A percentile compares a stretch with the other conserved stretches of the same genome.
Conservation (phyloP, 139 green algal species). For the Haematococcus lacustris region DNA sequence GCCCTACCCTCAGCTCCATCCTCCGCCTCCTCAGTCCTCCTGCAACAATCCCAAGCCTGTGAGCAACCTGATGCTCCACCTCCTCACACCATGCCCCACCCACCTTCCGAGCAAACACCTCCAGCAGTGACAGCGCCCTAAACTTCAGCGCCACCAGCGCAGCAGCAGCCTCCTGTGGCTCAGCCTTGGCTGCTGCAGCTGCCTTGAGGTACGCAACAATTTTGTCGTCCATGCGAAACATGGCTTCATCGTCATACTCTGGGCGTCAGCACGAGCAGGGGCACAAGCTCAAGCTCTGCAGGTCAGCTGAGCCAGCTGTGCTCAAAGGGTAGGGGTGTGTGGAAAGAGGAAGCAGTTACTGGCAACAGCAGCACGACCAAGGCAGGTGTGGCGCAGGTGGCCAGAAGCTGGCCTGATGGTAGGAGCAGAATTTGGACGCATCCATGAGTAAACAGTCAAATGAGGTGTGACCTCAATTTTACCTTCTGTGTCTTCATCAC, state of each 20-base stretch:
- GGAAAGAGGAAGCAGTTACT: no score
- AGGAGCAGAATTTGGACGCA: no score
- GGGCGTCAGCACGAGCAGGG: no score
- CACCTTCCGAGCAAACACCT: constrained; percentile 60
- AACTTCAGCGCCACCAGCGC: constrained; percentile 61
- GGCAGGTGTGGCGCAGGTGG: no score
- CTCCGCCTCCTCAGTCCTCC: not conserved
- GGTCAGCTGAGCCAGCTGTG: no score
- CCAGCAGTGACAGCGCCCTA: constrained; percentile 54
- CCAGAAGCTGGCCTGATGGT: no score
- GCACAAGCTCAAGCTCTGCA: no score
- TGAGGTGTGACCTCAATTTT: no score
- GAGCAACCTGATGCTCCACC: not conserved
- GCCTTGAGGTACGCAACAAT: constrained; percentile 29
- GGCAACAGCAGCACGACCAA: no score
- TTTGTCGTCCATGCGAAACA: constrained; percentile 71
- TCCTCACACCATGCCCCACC: not conserved
- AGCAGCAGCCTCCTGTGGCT: constrained; percentile 22
- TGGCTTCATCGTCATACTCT: constrained; percentile 32
- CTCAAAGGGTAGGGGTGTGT: no score
- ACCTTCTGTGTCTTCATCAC: no score
- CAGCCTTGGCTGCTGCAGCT: constrained; percentile 23
- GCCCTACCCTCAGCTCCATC: not conserved
- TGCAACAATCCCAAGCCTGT: not conserved
- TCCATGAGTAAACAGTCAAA: no score